Base-by-base conservation (phyloP, 129 eudicot species). In the Rutidosis leptorrhynchoides region DNA sequence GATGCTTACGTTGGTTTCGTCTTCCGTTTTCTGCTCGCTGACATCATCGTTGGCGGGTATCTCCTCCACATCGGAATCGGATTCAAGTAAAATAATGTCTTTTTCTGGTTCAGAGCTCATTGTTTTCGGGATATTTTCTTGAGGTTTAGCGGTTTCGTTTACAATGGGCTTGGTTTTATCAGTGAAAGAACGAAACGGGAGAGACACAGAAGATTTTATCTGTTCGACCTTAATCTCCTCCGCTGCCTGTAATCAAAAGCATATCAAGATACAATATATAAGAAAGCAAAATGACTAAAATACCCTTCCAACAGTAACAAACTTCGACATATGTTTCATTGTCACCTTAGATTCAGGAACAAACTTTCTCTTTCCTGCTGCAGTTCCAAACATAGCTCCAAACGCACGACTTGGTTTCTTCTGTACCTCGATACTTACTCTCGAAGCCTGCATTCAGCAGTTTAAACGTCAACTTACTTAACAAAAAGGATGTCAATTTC, bases 321-420 rank as follows among this genome's bases (percentile, higher is more conserved):
- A 43, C 43, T 54, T 10, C 49, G 9, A 65, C 54, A 24, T 4
- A 11, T 28, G 28, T 48, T 22, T 12, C 33, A 29, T 17, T 20
- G 30, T 58, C 62, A 89, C 99, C 71, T 71, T 81, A 58, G 66
- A 80, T 64, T 79, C 84, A 37, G 79, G 46, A 67, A 74, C 80
- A 37, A 76, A 67, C 77, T 94, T 94, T 76, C 91, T 77, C 73
- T 89, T 94, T 20, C 85, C 77, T n/a, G 88, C 68, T 57, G 93
- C 59, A 58, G 67, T 81, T 33, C 97, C 97, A 7, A 89, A 84
- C 74, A 94, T 61, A 19, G 95, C 87, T 72, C 97, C 99, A 79
- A 94, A 87, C 66, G 83, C 95, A 61, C 93, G 80, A 60, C 75
- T 83, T 11, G 99, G 95, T 71, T 84, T 86, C 80, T 87, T 94